Conservation (phyloP, 23 red algal species). For the Gracilaria vermiculophylla region DNA sequence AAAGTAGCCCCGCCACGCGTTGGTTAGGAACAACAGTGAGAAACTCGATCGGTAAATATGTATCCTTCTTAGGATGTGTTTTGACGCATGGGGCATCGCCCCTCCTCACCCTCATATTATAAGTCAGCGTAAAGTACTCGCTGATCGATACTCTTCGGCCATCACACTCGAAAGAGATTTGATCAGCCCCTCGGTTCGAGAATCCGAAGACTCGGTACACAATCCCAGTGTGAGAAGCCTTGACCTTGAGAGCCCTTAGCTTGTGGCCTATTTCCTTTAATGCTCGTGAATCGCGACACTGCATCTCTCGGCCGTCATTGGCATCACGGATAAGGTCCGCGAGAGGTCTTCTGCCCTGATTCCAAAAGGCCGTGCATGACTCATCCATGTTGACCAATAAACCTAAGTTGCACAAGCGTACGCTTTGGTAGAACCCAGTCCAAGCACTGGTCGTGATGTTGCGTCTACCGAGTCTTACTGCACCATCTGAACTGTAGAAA, state of each 20-base stretch:
- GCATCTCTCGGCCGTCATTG: constrained; percentile 29
- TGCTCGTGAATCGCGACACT: not conserved
- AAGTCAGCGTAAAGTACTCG: constrained; percentile 45
- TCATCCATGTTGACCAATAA: constrained; percentile 53
- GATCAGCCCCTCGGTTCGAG: constrained; percentile 37
- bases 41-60: constrained; percentile 61
- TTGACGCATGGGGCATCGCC: constrained; percentile 44
- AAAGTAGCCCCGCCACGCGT: constrained; percentile 21
- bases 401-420: constrained; percentile 11
- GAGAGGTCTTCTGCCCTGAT: constrained; percentile 12
- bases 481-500: constrained; percentile 24
- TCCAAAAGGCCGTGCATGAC: constrained; percentile 67
- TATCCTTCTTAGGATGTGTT: constrained; percentile 43
- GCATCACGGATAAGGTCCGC: constrained; percentile 7
- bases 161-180: constrained; percentile 47
- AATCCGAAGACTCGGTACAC: constrained; percentile 45
- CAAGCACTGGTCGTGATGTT: constrained; percentile 43
- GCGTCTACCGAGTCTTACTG: not conserved
- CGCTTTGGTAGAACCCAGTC: constrained; percentile 69
- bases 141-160: constrained; percentile 39
- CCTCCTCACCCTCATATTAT: constrained; percentile 3
- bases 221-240: constrained; percentile 45
- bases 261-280: not conserved
- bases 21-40: constrained; percentile 59
- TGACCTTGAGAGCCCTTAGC: constrained; percentile 29